These are phyloP conservation scores for Nelumbo lutea DNA, from an alignment of 164 flowering plant genomes.

Conservation along the genomic window DNA sequence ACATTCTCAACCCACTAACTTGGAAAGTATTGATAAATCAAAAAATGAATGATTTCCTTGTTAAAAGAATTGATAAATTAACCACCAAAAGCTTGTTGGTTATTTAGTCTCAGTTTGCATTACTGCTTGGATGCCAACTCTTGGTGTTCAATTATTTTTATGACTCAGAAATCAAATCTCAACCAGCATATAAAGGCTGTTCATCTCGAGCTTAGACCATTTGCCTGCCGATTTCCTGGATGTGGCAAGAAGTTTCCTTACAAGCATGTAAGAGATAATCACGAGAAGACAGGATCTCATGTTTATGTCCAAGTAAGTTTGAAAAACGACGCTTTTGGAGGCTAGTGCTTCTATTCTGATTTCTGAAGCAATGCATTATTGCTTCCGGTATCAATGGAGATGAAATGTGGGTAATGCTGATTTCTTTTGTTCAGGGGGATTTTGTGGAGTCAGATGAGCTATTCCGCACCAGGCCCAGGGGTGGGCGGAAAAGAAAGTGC, in stretches of 20 bases:
- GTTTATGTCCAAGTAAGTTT: conserved; percentile 43
- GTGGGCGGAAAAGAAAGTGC: conserved; percentile 61
- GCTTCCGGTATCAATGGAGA: neutral
- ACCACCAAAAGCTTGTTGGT: neutral
- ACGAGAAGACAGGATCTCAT: conserved; percentile 63
- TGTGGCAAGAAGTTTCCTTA: conserved; percentile 67
- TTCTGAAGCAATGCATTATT: neutral
- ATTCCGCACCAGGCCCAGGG: conserved; percentile 51
- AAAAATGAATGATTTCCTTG: neutral
- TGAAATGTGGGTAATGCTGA: neutral
- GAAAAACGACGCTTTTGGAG: too few species aligned
- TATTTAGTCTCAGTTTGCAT: neutral
- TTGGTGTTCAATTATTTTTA: neutral
- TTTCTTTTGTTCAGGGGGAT: conserved; percentile 44
- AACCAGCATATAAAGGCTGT: conserved; percentile 68
- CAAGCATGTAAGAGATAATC: conserved; percentile 81
- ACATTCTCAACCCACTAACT: too few species aligned
- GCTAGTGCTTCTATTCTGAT: neutral
- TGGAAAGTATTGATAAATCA: too few species aligned
- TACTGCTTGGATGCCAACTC: neutral
- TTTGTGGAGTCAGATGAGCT: conserved; percentile 56
- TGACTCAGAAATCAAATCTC: conserved; percentile 69
- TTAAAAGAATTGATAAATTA: neutral
- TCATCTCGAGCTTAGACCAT: conserved; percentile 56
- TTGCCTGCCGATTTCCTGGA: conserved; percentile 46